Percentiles rank a stretch among this genome's conserved stretches.
Evolutionary conservation across 768 basidiomycete genomes (phyloP).

Genomic region (Tulasnella calospora): DNA sequence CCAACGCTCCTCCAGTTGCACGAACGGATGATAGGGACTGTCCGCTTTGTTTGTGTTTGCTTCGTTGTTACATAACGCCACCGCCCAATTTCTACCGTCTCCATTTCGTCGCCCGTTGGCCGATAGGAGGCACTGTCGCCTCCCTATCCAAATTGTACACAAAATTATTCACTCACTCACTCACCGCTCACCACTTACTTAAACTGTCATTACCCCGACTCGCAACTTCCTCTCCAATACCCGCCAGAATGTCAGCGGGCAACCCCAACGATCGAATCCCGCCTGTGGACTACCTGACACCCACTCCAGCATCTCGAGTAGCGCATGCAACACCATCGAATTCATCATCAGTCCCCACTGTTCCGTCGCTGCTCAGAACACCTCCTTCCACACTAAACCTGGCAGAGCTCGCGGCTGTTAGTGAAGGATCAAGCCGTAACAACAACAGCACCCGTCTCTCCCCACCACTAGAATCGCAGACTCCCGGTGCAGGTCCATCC

Average conservation of each 20-base stretch:
- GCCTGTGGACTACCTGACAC: background rate
- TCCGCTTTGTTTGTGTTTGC: background rate
- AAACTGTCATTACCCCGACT: conserved; percentile 1
- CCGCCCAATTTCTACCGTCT: background rate
- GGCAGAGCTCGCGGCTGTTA: background rate
- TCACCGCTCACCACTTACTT: background rate
- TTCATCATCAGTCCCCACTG: background rate
- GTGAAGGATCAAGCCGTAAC: background rate
- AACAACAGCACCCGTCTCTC: background rate
- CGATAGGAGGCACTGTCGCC: conserved; percentile 8
- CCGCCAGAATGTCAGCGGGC: background rate
- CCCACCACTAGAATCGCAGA: background rate
- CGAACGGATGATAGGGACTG: background rate
- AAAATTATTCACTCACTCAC: background rate
- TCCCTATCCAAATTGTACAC: background rate
- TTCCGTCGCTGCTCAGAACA: conserved; percentile 15
- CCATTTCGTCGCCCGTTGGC: background rate
- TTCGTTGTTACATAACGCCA: background rate
- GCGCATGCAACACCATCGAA: background rate
- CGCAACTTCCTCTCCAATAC: background rate
- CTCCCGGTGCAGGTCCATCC: background rate
- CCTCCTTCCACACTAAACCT: conserved; percentile 8
- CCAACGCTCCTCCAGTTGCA: no score
- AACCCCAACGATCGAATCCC: background rate
- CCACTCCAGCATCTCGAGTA: background rate